Base-by-base conservation (phyloP, 306 rosid species). In the Casuarina equisetifolia region DNA sequence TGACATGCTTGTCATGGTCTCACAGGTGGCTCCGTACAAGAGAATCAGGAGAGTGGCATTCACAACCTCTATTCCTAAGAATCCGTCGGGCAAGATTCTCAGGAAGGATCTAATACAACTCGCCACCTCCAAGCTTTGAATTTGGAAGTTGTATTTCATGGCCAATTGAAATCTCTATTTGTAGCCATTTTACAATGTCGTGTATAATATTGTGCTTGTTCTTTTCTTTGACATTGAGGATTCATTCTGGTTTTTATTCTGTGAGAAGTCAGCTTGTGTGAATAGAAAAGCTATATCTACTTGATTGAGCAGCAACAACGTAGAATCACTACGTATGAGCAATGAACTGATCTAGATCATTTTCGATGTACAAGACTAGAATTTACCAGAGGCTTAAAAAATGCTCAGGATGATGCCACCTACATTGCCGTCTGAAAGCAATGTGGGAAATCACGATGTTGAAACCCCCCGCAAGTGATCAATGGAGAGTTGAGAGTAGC, bases 1-100 rank as follows among this genome's bases (percentile, higher is more conserved):
- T 67, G 32, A 67, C 7, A 39, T 15, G 38, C 69, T 12, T 9
- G 50, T 78, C 36, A 11, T 44, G 2, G 32, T 25, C 52, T 49
- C 62, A 58, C 82, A 94, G 98, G 98, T 94, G 80, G 98, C 97
- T 73, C 97, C 98, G 0, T 95, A 95, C 80, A 92, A 95, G 84
- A 89, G 86, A 73, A 83, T 95, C 57, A 82, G 98, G 80, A 93
- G 75, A 66, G 97, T 95, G 74, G 83, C 93, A 4, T 95, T 95
- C 70, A 87, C 90, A 78, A 88, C 81, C 73, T 88, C 97, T 57
- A 72, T 95, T 76, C 98, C 97, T 38, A 95, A 92, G 85, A 95
- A 91, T 80, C 86, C 97, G 3, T 89, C 97, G 1, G 98, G 98
- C 39, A 95, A 95, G 88, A 95, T 95, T 75, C 91, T 95, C n/a